Base-by-base conservation (phyloP, 768 basidiomycete genomes). In the Lyophyllum decastes region DNA sequence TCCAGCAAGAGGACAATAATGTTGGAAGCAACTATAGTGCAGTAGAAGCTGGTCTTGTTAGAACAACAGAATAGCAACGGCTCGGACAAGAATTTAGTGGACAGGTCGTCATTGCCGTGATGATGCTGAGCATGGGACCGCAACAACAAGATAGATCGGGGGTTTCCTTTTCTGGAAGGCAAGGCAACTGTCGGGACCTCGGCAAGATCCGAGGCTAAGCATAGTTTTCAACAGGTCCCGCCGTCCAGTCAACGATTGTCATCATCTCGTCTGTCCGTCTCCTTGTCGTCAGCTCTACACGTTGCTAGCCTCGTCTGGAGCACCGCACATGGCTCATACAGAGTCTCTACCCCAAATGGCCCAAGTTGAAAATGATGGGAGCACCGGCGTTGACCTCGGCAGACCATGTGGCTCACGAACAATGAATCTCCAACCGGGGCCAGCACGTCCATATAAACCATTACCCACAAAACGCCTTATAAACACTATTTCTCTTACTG, bases 351-450 rank as follows among this genome's bases (percentile, higher is more conserved):
- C n/a, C 40, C 22, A 33, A 44, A 54, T 54, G 54, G 22, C 35
- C 22, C 48, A 35, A n/a, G 7, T 34, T 17, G 12, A n/a, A 19
- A 25, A 43, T 54, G 30, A 19, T 27, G 52, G 53, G 49, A 52
- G 49, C 52, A 49, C 3, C 35, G 35, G 53, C 54, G 55, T 62
- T 58, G 61, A 24, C 61, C 61, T 49, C 30, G 60, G 57, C 41
- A 35, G 52, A 49, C 57, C 64, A 58, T 61, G 57, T 61, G 61
- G 55, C 55, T 58, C 58, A 53, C 44, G 58, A 59, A 65, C 64
- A 65, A 65, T 63, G 56, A 50, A 43, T 21, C 38, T 26, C 41
- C 58, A 55, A 45, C 25, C 52, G 27, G 58, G 47, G 54, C 60
- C 60, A 56, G 5, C 12, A 11, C 41, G 51, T 17, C 35, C 59